Evolutionary conservation across 2,329 filamentous ascomycete genomes (phyloP).

Genomic region (Cytospora piceicola): DNA sequence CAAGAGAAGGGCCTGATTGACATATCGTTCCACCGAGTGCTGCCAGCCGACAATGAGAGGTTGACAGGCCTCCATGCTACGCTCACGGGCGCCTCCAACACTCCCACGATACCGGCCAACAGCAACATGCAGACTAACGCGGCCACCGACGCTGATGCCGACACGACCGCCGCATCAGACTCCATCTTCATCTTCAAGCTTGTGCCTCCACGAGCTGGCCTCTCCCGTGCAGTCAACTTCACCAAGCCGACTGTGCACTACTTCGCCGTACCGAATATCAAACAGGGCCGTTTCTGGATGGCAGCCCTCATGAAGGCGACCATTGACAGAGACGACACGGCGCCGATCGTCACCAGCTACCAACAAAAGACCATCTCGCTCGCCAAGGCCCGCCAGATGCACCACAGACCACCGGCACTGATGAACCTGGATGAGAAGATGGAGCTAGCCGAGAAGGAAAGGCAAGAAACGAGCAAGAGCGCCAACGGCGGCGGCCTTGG

Average conservation of each 20-base stretch:
- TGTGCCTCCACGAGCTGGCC: conserved; percentile 82
- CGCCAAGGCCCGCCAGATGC: conserved; percentile 83
- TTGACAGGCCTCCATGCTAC: conserved; percentile 90
- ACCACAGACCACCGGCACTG: conserved; percentile 85
- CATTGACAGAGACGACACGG: conserved; percentile 85
- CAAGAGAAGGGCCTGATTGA: conserved; percentile 96
- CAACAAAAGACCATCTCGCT: conserved; percentile 96
- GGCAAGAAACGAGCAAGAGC: conserved; percentile 27
- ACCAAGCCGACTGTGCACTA: conserved; percentile 98
- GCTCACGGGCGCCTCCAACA: conserved; percentile 80
- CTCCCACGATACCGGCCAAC: conserved; percentile 59
- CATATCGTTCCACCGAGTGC: conserved; percentile 95
- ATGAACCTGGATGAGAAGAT: conserved; percentile 68
- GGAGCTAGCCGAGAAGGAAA: conserved; percentile 34
- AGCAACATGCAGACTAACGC: conserved; percentile 52
- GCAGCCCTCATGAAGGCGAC: conserved; percentile 98
- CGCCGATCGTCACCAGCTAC: conserved; percentile 86
- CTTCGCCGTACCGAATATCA: conserved; percentile 90
- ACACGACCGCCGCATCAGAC: conserved; percentile 49
- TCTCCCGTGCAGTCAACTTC: conserved; percentile 92
- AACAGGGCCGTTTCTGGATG: conserved; percentile 95
- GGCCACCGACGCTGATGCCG: conserved; percentile 53
- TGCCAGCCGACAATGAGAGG: conserved; percentile 89
- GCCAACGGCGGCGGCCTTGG: conserved; percentile 48
- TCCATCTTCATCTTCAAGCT: conserved; percentile 98